Evolutionary conservation across 345 rosid species (phyloP), one percentile per base, ranked within the genome.

Genomic region (Chamaenerion angustifolium): DNA sequence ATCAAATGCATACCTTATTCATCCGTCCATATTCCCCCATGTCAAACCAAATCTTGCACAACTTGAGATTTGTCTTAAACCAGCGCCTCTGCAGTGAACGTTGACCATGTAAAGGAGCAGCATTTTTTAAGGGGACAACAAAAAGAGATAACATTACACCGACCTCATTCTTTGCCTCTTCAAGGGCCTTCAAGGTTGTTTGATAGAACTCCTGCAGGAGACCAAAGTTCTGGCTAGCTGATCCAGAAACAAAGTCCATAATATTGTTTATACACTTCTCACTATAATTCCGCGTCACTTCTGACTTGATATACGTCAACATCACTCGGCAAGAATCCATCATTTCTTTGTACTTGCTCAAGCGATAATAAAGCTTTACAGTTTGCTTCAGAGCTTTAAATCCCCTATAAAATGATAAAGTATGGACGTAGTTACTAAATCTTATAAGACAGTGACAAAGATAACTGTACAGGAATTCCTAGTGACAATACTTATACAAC

Each of bases 81-180:
- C 99, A 88, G 54, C 85, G 95, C 71, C 99, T 79, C 99, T 88
- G 88, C 59, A 53, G 15, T 66, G 45, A 35, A 35, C 21, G 31
- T 18, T 8, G 49, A 8, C 37, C 1, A 8, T 31, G 37, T 31
- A 31, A 31, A 31, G 3, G 37, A 31, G 37, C 37, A 31, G 37
- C 37, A 31, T 31, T 7, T n/a, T 31, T 31, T 31, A 31, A 31
- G 37, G 37, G 37, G 37, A 31, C 37, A 31, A 31, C 10, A 31
- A 8, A 31, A 31, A 2, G 37, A 3, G 25, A 21, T 21, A 21
- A 21, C 25, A 31, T 31, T 31, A 31, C 37, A 31, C 37, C 61
- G 6, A 93, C 97, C 88, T 93, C 97, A 64, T 93, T 93, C 72
- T 88, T 88, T 62, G 97, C 99, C 76, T 88, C 99, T 73, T 88